phyloP scores from a whole-genome alignment of 768 basidiomycete species.

The Lepiota subincarnata region DNA sequence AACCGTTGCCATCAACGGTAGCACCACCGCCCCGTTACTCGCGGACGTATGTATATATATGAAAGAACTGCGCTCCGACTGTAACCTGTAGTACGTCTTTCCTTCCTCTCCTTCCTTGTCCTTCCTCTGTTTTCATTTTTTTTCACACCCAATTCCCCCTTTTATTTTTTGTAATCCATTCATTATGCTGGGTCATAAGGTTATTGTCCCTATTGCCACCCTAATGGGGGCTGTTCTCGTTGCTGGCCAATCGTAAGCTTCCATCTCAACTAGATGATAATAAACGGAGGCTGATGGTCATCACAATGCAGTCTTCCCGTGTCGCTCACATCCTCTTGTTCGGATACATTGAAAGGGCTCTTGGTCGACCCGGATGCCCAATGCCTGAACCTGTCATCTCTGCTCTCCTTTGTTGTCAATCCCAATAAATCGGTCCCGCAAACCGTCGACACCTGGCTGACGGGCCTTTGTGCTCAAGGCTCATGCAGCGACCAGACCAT shows the following conservation, averaged over 20 bases:
- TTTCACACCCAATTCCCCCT: neutral
- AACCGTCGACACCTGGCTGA: slow-evolving; percentile 59
- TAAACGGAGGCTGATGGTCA: slow-evolving; percentile 4
- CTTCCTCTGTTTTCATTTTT: too few relatives aligned
- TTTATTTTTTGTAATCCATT: neutral
- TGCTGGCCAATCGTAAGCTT: slow-evolving; percentile 42
- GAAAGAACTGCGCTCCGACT: too few relatives aligned
- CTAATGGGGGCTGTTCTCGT: slow-evolving; percentile 24
- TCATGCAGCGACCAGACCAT: slow-evolving; percentile 61
- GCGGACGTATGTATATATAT: too few relatives aligned
- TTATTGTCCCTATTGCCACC: slow-evolving; percentile 25
- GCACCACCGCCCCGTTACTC: too few relatives aligned
- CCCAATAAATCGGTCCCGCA: slow-evolving; percentile 34
- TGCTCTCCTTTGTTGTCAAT: slow-evolving; percentile 34
- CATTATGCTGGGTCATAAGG: slow-evolving; percentile 13
- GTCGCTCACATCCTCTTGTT: slow-evolving; percentile 49
- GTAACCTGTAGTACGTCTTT: too few relatives aligned
- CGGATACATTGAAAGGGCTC: slow-evolving; percentile 38
- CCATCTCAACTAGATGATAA: neutral
- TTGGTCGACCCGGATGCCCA: slow-evolving; percentile 38
- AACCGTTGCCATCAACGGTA: too few relatives aligned
- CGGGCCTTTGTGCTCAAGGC: slow-evolving; percentile 44
- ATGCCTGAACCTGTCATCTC: slow-evolving; percentile 45
- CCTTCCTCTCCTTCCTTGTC: neutral
- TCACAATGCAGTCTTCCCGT: slow-evolving; percentile 11